Base-by-base conservation (phyloP, 495 filamentous ascomycete genomes). In the Patellaria atrata region DNA sequence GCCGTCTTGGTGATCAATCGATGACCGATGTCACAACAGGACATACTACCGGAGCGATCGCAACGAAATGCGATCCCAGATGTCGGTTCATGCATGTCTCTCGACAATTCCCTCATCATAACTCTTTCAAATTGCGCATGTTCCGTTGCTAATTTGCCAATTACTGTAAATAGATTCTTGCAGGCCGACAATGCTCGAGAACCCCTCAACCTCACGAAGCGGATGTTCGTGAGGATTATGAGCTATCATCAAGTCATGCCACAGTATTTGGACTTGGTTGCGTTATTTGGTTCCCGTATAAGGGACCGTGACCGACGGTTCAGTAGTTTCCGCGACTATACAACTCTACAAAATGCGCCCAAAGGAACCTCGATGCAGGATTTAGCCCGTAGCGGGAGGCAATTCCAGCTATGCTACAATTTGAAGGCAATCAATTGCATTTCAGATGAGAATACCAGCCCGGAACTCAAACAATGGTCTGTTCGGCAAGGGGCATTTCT, bases 201-300 rank as follows among this genome's bases (percentile, higher is more conserved):
- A 11, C 33, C n/a, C n/a, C 35, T 50, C 10, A 43, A 47, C n/a
- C 26, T 44, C 24, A 36, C 47, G 20, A 43, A 27, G n/a, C 32
- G 49, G 9, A 61, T 59, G 47, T 41, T 61, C 10, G 43, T 45
- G 6, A 28, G 34, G 27, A 30, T 54, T 8, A 43, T 65, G 1
- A 59, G 54, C 4, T 52, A 58, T 38, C 56, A 62, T 35, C 63
- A 65, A 53, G 56, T 62, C 10, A 62, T 61, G 53, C 59, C 63
- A 7, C 43, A 32, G 19, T 65, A 61, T 44, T 18, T 65, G 1
- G 60, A 64, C 15, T 58, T 66, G 21, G 19, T 66, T 4, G 59
- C 59, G 30, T 47, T 47, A 7, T 64, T 65, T 45, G 58, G 63
- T 2, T 32, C 38, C 8, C 60, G 62, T 41, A 33, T 42, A 6